Evolutionary conservation across 805 yeast genomes (phyloP), one percentile per base, ranked within the genome.

Genomic region (Yarrowia sp.): DNA sequence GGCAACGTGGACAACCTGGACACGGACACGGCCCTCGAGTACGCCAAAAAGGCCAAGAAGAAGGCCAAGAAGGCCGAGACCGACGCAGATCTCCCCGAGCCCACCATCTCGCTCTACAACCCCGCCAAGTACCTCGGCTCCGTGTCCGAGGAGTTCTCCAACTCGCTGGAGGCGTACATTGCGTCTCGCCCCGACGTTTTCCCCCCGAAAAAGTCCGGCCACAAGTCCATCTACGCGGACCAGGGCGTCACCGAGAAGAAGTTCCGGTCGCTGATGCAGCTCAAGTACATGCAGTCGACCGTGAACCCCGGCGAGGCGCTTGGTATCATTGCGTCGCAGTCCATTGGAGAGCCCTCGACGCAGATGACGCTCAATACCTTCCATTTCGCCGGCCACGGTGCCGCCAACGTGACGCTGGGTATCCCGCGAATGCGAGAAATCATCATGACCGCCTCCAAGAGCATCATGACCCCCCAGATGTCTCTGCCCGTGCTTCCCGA

Each of bases 321-420:
- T 62, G 99, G 99, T 77, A 92, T 94, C 71, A 87, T 96, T 77
- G 99, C 99, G 7, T 88, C 97, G 21, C 98, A 94, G 77, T 91
- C 97, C 61, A 86, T 94, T 74, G 99, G 99, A 77, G 99, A 94
- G 77, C 99, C 99, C 58, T 90, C 97, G 4, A 94, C 99, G 3
- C 99, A 94, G 79, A 94, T 94, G 99, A 94, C 99, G 16, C 83
- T 90, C 71, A 90, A 90, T 75, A 90, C 97, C 49, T 90, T 90
- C 90, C 97, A 94, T 80, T 94, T 94, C 72, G 99, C 99, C 69
- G 99, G 99, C 74, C 99, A 96, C 78, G 99, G 99, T 84, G 99
- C 99, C 63, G 99, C 99, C 47, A 94, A 94, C 77, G 99, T 94
- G 66, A 94, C 99, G 0, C 81, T 94, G 70, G 99, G 99, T 88